Evolutionary conservation across 495 filamentous ascomycete species (phyloP).

Genomic region (Tuber umbilicatum): DNA sequence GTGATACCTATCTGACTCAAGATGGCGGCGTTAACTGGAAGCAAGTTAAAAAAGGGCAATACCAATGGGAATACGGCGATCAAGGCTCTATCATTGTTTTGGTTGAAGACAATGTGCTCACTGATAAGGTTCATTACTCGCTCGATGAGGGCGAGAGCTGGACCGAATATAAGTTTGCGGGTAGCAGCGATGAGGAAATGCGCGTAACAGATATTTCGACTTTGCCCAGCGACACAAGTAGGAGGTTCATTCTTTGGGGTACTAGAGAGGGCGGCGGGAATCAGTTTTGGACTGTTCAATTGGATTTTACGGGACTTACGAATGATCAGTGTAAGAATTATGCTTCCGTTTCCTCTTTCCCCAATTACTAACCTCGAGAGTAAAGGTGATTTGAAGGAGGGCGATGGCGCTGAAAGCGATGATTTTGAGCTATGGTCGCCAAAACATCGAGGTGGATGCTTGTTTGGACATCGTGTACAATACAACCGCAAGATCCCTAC

Average conservation of each 20-base stretch:
- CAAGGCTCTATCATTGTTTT: slow-evolving; percentile 88
- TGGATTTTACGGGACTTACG: slow-evolving; percentile 79
- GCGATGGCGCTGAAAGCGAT: slow-evolving; percentile 53
- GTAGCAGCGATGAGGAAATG: slow-evolving; percentile 52
- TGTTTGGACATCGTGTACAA: slow-evolving; percentile 84
- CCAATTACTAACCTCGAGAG: slow-evolving; percentile 7
- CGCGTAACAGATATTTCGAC: slow-evolving; percentile 72
- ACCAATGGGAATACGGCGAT: slow-evolving; percentile 90
- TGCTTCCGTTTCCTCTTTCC: slow-evolving; percentile 4
- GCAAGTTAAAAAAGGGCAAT: slow-evolving; percentile 71
- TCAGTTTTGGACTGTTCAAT: slow-evolving; percentile 60
- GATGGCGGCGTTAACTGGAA: slow-evolving; percentile 89
- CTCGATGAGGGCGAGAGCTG: slow-evolving; percentile 72
- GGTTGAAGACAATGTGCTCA: slow-evolving; percentile 57
- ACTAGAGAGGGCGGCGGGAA: slow-evolving; percentile 47
- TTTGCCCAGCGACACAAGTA: slow-evolving; percentile 77
- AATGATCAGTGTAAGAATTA: slow-evolving; percentile 56
- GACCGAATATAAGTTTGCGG: slow-evolving; percentile 64
- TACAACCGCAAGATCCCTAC: slow-evolving; percentile 81
- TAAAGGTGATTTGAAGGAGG: slow-evolving; percentile 51
- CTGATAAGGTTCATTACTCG: slow-evolving; percentile 66
- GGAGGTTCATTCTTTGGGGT: slow-evolving; percentile 87
- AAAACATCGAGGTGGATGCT: slow-evolving; percentile 63
- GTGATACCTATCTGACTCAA: slow-evolving; percentile 76
- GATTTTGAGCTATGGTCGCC: slow-evolving; percentile 83